Base-by-base conservation (phyloP, 2,329 filamentous ascomycete species). In the Penicillium sp. region DNA sequence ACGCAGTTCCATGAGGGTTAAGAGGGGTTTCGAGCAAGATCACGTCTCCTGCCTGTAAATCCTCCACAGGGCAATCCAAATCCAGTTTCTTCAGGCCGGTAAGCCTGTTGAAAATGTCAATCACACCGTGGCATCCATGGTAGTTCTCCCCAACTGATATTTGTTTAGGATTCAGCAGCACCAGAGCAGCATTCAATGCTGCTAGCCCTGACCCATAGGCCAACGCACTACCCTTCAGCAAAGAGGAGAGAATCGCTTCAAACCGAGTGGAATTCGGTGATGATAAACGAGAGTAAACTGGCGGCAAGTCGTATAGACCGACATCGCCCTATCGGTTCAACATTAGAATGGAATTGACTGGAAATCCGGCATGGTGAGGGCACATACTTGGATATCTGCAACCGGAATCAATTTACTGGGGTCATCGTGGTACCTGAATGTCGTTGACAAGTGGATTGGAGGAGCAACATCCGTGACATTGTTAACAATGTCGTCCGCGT, bases 11-110 rank as follows among this genome's bases (percentile, higher is more conserved):
- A 1, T 88, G 88, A 0, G 94, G 94, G 73, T 99, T 99, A 40
- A 97, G 79, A 0, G 94, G 94, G 4, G 93, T 97, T 77, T 99
- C 94, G 51, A 97, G 80, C 70, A 96, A 90, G 52, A 99, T 81
- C 3, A 97, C 78, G 70, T 97, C 94, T 2, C 93, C 93, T 3
- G 83, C 75, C 23, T 85, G 80, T 2, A 97, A 79, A 33, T 85
- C 82, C 42, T 83, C 82, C 14, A 81, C 78, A 8, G 84, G 78
- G 66, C 85, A 89, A 65, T 88, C 83, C 14, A 97, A 81, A 21
- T 86, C 81, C 2, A 97, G 79, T 62, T 87, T 82, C 68, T 87
- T 74, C 24, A 96, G 82, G 0, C 88, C 88, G 24, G 87, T 90
- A 50, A 97, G 83, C 61, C 90, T 89, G 58, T 81, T 74, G 62